These are phyloP conservation scores for Sedum album DNA, from an alignment of 164 flowering plant species.

Conservation along the genomic window DNA sequence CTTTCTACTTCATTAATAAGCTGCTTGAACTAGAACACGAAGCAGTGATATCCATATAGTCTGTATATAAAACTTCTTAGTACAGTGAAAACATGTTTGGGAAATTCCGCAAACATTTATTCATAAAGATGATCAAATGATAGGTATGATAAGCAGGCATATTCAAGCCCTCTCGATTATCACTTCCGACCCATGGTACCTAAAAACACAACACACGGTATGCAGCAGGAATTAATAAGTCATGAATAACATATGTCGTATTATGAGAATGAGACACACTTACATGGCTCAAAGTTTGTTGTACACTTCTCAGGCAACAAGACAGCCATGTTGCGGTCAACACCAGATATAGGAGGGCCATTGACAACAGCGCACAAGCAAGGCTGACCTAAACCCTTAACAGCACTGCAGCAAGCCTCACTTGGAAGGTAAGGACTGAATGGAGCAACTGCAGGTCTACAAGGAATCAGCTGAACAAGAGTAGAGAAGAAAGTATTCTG, in stretches of 20 bases:
- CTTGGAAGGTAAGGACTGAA: constrained; percentile 66
- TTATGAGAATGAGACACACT: constrained; percentile 6
- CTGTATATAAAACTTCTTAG: background rate
- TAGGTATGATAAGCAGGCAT: background rate
- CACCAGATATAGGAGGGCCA: constrained; percentile 83
- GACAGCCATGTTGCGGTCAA: constrained; percentile 70
- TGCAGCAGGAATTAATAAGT: background rate
- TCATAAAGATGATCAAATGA: background rate
- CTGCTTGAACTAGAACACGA: background rate
- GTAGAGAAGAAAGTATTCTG: constrained; percentile 69
- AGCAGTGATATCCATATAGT: background rate
- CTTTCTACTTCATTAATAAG: background rate
- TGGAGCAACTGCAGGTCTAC: constrained; percentile 70
- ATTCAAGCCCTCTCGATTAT: background rate
- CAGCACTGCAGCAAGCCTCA: constrained; percentile 65
- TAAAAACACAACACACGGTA: background rate
- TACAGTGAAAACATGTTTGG: background rate
- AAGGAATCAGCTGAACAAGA: constrained; percentile 77
- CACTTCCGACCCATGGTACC: background rate
- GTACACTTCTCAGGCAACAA: constrained; percentile 74
- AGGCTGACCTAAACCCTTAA: constrained; percentile 64
- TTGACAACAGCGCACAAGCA: constrained; percentile 70
- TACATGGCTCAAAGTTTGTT: constrained; percentile 63
- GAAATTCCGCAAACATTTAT: constrained; percentile 4
- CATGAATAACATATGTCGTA: background rate